These are phyloP conservation scores for Fonsecaea multimorphosa DNA, from an alignment of 2,329 filamentous ascomycete genomes.

Conservation along the genomic window DNA sequence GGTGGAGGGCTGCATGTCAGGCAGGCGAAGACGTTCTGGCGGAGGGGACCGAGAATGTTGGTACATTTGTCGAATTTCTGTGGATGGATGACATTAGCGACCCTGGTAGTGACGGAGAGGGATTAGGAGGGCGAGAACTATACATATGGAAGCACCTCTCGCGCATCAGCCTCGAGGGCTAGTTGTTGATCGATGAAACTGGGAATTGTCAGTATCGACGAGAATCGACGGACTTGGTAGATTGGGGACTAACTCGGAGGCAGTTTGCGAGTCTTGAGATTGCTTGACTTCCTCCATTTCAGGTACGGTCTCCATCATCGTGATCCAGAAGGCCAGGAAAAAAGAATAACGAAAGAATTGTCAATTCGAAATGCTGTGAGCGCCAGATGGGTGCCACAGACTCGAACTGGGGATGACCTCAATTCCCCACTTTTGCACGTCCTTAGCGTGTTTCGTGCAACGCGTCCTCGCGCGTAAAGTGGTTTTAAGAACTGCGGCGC, in stretches of 20 bases:
- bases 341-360: neutral
- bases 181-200: slow-evolving; percentile 85
- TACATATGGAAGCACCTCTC: slow-evolving; percentile 92
- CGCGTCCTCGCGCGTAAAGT: slow-evolving; percentile 25
- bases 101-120: slow-evolving; percentile 25
- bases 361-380: neutral
- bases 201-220: slow-evolving; percentile 10
- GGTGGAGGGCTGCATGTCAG: slow-evolving; percentile 90
- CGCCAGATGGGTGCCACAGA: neutral
- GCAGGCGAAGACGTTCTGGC: slow-evolving; percentile 90
- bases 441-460: slow-evolving; percentile 19
- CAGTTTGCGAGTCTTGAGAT: slow-evolving; percentile 72
- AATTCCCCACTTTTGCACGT: slow-evolving; percentile 3
- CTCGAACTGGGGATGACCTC: neutral
- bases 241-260: slow-evolving; percentile 64
- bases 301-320: slow-evolving; percentile 27
- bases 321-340: neutral
- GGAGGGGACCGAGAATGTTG: slow-evolving; percentile 82
- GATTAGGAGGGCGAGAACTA: slow-evolving; percentile 40
- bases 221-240: neutral
- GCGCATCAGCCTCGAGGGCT: slow-evolving; percentile 89
- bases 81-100: slow-evolving; percentile 25
- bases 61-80: slow-evolving; percentile 95
- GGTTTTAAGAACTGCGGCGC: slow-evolving; percentile 9
- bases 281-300: slow-evolving; percentile 12